A percentile compares a stretch with the other conserved stretches of the same genome.
These are phyloP conservation scores for Phytophthora colocasiae DNA, from an alignment of 352 stramenopile genomes.

Conservation along the genomic window DNA sequence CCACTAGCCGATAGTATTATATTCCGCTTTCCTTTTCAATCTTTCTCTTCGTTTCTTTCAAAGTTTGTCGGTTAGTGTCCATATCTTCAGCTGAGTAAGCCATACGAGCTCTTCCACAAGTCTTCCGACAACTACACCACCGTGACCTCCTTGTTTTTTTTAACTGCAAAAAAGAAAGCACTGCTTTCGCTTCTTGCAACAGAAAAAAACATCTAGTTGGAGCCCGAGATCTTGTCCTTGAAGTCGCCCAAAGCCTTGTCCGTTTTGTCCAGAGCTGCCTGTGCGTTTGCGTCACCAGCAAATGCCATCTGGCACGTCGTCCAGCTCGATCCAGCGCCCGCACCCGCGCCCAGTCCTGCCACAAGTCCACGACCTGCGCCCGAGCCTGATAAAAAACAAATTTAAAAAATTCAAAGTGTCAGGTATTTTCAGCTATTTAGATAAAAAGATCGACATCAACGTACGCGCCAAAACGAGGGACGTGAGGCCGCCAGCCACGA, in stretches of 20 bases:
- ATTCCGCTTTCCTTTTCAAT: conserved; percentile 36
- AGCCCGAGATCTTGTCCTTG: conserved; percentile 59
- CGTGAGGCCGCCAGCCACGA: conserved; percentile 83
- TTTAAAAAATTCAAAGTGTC: conserved; percentile 5
- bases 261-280: conserved; percentile 74
- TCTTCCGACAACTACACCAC: too few species aligned
- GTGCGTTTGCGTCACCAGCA: conserved; percentile 67
- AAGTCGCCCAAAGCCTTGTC: conserved; percentile 81
- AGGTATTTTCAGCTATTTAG: not conserved
- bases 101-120: not conserved
- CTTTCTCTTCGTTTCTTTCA: conserved; percentile 12
- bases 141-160: conserved; percentile 3
- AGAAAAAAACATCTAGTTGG: conserved; percentile 34
- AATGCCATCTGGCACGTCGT: conserved; percentile 88
- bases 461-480: conserved; percentile 85
- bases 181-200: conserved; percentile 6
- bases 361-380: conserved; percentile 66
- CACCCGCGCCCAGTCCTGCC: conserved; percentile 74
- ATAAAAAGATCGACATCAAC: conserved; percentile 26
- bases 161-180: conserved; percentile 17
- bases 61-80: conserved; percentile 17
- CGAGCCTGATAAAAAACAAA: conserved; percentile 49
- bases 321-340: conserved; percentile 82
- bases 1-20: conserved; percentile 61
- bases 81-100: conserved; percentile 3